A percentile compares a stretch with the other conserved stretches of the same genome.
Evolutionary conservation across 768 basidiomycete species (phyloP).

Genomic region (Mycena olivaceomarginata): DNA sequence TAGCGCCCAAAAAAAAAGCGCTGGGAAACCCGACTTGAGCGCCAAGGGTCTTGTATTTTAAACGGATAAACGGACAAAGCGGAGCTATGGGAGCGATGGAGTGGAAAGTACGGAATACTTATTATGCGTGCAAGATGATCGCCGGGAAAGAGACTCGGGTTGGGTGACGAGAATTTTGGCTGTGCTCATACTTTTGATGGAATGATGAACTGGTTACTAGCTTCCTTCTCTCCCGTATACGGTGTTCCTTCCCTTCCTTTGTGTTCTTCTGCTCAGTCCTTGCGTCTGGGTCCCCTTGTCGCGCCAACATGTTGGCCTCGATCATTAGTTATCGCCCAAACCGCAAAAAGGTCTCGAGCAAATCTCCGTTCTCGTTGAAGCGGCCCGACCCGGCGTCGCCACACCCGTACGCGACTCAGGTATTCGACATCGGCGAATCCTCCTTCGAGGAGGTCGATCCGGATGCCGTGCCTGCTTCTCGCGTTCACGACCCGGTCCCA

Average conservation of each 20-base stretch:
- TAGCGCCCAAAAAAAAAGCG: neutral
- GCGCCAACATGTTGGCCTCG: constrained; percentile 37
- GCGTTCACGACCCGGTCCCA: neutral
- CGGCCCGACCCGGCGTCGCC: constrained; percentile 34
- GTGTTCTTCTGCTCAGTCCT: neutral
- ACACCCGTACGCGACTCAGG: constrained; percentile 38
- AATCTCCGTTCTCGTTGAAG: constrained; percentile 37
- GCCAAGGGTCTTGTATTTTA: too few species aligned
- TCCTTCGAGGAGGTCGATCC: constrained; percentile 31
- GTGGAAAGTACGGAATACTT: neutral
- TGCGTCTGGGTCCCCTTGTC: neutral
- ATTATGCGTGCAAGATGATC: too few species aligned
- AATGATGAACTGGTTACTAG: constrained; percentile 4
- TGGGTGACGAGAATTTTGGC: too few species aligned
- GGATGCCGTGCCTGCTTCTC: constrained; percentile 9
- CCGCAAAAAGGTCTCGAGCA: constrained; percentile 37
- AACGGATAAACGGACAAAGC: too few species aligned
- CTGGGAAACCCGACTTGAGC: neutral
- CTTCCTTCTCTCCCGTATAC: neutral
- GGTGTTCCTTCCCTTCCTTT: neutral
- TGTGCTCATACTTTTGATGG: neutral
- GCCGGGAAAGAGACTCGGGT: too few species aligned
- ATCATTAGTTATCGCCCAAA: constrained; percentile 37
- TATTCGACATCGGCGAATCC: constrained; percentile 43
- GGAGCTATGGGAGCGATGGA: neutral